Percentiles rank a stretch among this genome's conserved stretches.
Evolutionary conservation across 306 rosid genomes (phyloP).

Genomic region (Prunus kanzakura): DNA sequence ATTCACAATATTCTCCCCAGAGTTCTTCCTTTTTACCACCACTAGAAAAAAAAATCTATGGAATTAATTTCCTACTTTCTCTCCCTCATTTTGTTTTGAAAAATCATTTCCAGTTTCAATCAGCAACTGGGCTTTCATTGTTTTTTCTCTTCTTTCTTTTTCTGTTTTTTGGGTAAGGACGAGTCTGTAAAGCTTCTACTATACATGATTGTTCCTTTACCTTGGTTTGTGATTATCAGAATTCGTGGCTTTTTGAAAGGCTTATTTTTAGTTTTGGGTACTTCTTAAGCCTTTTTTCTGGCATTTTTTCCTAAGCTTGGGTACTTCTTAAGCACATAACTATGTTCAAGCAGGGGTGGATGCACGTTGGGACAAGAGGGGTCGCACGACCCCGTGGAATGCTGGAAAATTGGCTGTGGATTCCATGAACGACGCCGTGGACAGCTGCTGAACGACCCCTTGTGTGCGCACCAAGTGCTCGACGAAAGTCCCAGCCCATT

Average conservation of each 20-base stretch:
- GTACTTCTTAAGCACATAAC: too few relatives aligned
- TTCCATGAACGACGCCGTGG: too few relatives aligned
- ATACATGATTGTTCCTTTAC: slow-evolving; percentile 29
- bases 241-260: slow-evolving; percentile 40
- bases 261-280: slow-evolving; percentile 39
- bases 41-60: slow-evolving; percentile 86
- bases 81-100: not conserved
- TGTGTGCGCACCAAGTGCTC: too few relatives aligned
- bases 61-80: slow-evolving; percentile 16
- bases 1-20: slow-evolving; percentile 87
- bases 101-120: too few relatives aligned
- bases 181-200: slow-evolving; percentile 10
- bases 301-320: slow-evolving; percentile 30
- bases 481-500: too few relatives aligned
- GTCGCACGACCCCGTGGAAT: too few relatives aligned
- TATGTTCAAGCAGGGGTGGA: too few relatives aligned
- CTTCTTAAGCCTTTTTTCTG: slow-evolving; percentile 56
- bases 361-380: too few relatives aligned
- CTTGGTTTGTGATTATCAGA: slow-evolving; percentile 40
- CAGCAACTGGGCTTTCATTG: slow-evolving; percentile 13
- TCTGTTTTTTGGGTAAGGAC: not conserved
- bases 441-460: too few relatives aligned
- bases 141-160: not conserved
- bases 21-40: slow-evolving; percentile 93
- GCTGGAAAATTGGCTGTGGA: too few relatives aligned